Conservation (phyloP, 257 asterid genomes). For the Ocimum tenuiflorum region DNA sequence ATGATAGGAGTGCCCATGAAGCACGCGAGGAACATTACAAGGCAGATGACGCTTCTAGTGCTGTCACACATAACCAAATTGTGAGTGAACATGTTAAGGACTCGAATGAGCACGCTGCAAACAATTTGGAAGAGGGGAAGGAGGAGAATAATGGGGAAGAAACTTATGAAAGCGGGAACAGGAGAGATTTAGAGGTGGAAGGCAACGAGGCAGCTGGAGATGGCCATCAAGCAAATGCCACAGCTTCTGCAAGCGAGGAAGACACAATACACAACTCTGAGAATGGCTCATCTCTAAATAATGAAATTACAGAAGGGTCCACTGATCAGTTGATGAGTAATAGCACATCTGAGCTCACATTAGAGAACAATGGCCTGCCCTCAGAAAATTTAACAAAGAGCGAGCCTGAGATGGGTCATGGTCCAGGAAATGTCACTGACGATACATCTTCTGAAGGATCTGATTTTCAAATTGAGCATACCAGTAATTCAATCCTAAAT, state of each 20-base stretch:
- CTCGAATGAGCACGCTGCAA: constrained; percentile 28
- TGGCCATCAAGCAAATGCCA: constrained; percentile 21
- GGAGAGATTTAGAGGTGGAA: constrained; percentile 30
- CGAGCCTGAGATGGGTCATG: constrained; percentile 16
- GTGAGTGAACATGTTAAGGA: constrained; percentile 29
- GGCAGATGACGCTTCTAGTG: constrained; percentile 99
- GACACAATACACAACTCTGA: constrained; percentile 11
- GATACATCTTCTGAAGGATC: constrained; percentile 25
- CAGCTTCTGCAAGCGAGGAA: constrained; percentile 23
- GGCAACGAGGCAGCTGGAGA: constrained; percentile 28
- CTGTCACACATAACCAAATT: constrained; percentile 62
- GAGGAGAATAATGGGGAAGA: constrained; percentile 20
- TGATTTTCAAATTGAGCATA: constrained; percentile 12
- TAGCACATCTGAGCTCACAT: constrained; percentile 24
- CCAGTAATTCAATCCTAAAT: constrained; percentile 18
- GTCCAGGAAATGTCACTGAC: constrained; percentile 19
- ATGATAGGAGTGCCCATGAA: constrained; percentile 38
- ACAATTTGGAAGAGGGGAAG: constrained; percentile 23
- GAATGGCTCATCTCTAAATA: constrained; percentile 30
- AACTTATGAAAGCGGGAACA: constrained; percentile 15
- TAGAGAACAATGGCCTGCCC: constrained; percentile 22
- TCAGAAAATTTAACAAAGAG: constrained; percentile 30
- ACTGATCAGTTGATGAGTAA: constrained; percentile 23
- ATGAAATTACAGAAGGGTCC: constrained; percentile 22
- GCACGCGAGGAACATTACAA: constrained; percentile 84